Evolutionary conservation across 768 basidiomycete genomes (phyloP), one percentile per base, ranked within the genome.

Genomic region (Rhizopogon sp.): DNA sequence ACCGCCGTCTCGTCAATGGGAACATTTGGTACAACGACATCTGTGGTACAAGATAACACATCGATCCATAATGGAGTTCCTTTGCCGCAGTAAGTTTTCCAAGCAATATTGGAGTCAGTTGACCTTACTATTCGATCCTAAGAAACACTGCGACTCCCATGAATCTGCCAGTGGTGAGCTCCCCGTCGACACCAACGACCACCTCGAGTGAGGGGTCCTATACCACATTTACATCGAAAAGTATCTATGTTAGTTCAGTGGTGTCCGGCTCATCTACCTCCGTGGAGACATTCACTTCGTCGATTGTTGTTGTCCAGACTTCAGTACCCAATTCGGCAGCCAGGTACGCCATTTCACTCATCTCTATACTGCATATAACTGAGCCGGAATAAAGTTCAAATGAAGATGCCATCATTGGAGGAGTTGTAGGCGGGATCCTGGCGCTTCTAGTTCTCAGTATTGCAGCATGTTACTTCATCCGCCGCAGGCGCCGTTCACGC

Each of bases 321-420:
- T 16, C 20, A 13, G 20, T 51, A 2, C 40, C 50, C 7, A n/a
- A 10, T 4, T 41, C 54, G 14, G 28, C 11, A 35, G 4, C 39
- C 11, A 55, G 41, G 54, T 55, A 42, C 31, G 54, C 20, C 5
- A 42, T 13, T 51, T 28, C 14, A 22, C 22, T 8, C 20, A 5
- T 11, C 22, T 11, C 43, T 11, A 31, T 10, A 31, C 40, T 28
- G 14, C 29, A 52, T 35, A n/a, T 35, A 22, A 42, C 39, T 13
- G 5, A 20, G 10, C 31, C 2, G 20, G 10, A 5, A 22, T 55
- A 10, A 42, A 53, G 33, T 31, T 43, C 52, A 37, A 42, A 43
- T 28, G 16, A 55, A 51, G 50, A 14, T 13, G 17, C 39, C 10
- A 31, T 57, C 33, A 53, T 57, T 46, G 56, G 45, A 20, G 56